phyloP scores from a whole-genome alignment of 805 yeast species.

The Candida suzukii region DNA sequence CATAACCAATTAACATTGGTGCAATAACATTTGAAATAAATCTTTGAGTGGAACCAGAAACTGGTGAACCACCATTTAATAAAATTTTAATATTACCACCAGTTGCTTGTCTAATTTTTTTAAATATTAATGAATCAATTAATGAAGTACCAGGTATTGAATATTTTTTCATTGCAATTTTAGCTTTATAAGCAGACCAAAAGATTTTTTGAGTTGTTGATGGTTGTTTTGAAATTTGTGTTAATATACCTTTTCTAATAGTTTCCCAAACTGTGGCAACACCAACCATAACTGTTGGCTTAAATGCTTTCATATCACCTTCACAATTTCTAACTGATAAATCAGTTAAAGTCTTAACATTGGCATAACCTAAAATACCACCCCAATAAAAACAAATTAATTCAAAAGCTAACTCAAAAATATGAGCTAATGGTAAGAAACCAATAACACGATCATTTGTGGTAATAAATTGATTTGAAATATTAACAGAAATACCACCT shows the following conservation, averaged over 20 bases:
- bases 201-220: constrained; percentile 67
- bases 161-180: constrained; percentile 52
- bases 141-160: constrained; percentile 69
- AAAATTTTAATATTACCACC: constrained; percentile 77
- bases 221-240: constrained; percentile 64
- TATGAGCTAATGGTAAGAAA: constrained; percentile 93
- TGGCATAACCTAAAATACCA: constrained; percentile 80
- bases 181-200: constrained; percentile 82
- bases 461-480: constrained; percentile 43
- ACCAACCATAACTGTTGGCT: constrained; percentile 95
- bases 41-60: constrained; percentile 72
- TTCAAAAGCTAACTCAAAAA: constrained; percentile 89
- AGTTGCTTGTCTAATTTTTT: constrained; percentile 86
- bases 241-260: constrained; percentile 84
- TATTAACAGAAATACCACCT: constrained; percentile 69
- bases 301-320: constrained; percentile 81
- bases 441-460: constrained; percentile 70
- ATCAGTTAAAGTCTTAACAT: constrained; percentile 84
- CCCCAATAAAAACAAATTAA: constrained; percentile 83
- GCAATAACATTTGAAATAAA: constrained; percentile 71
- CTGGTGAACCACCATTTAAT: constrained; percentile 91
- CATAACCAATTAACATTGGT: constrained; percentile 91
- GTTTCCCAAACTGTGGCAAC: constrained; percentile 99
- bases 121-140: constrained; percentile 71
- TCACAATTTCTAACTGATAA: constrained; percentile 74